Evolutionary conservation across 2,329 filamentous ascomycete genomes (phyloP).

Genomic region (Calcarisporium arbuscula): DNA sequence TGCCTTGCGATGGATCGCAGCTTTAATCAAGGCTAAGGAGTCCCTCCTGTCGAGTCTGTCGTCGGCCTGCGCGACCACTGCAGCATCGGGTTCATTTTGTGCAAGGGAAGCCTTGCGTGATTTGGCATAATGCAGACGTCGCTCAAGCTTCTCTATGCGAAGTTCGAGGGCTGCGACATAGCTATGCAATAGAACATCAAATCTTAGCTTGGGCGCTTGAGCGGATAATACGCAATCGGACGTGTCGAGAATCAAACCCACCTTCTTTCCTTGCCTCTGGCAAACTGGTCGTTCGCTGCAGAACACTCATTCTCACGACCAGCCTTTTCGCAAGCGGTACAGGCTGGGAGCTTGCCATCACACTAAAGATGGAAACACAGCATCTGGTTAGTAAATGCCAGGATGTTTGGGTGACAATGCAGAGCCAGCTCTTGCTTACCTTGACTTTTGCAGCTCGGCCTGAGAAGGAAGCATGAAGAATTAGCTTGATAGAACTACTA

Average conservation of each 20-base stretch:
- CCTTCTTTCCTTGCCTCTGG: conserved; percentile 90
- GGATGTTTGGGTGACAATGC: background rate
- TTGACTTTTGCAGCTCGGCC: conserved; percentile 90
- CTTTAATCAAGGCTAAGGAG: conserved; percentile 54
- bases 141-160: conserved; percentile 81
- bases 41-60: conserved; percentile 62
- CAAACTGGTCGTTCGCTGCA: conserved; percentile 92
- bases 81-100: conserved; percentile 52
- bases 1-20: conserved; percentile 58
- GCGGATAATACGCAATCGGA: too few species aligned
- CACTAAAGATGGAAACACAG: conserved; percentile 45
- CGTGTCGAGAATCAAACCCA: conserved; percentile 24
- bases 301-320: conserved; percentile 84
- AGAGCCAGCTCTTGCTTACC: conserved; percentile 32
- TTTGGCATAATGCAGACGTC: conserved; percentile 63
- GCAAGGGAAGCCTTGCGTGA: conserved; percentile 65
- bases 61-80: conserved; percentile 34
- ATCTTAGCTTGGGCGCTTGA: too few species aligned
- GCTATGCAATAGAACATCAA: conserved; percentile 33
- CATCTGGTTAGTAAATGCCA: background rate
- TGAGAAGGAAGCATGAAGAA: conserved; percentile 19
- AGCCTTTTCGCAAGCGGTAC: conserved; percentile 89
- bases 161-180: conserved; percentile 96
- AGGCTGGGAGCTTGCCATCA: conserved; percentile 91
- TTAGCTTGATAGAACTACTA: background rate